phyloP scores from a whole-genome alignment of 768 basidiomycete genomes.

The Coprinopsis strossmayeri region DNA sequence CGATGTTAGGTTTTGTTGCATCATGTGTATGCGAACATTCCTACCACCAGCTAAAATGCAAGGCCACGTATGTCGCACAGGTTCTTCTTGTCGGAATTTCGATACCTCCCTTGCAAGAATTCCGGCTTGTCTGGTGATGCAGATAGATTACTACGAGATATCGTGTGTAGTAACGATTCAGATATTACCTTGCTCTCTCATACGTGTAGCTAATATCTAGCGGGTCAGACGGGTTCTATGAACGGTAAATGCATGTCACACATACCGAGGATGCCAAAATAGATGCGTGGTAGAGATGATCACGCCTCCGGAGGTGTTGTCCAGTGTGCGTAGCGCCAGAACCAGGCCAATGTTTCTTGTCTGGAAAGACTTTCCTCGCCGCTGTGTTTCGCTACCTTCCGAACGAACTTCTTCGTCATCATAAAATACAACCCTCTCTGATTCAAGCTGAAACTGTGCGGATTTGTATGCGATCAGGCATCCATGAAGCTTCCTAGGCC shows the following conservation, averaged over 20 bases:
- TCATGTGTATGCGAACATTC: constrained; percentile 6
- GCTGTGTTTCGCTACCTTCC: constrained; percentile 25
- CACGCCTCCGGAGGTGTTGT: constrained; percentile 42
- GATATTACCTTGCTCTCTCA: constrained; percentile 64
- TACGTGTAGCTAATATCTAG: constrained; percentile 56
- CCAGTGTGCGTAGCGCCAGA: constrained; percentile 51
- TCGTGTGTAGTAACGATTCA: not conserved
- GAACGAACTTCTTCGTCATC: constrained; percentile 55
- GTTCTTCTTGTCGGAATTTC: constrained; percentile 41
- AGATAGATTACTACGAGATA: not conserved
- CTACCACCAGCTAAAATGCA: constrained; percentile 81
- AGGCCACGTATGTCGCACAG: constrained; percentile 54
- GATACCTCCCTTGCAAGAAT: constrained; percentile 64
- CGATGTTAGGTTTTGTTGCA: no score
- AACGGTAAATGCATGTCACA: not conserved
- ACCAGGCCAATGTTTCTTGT: constrained; percentile 82
- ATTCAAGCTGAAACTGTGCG: constrained; percentile 38
- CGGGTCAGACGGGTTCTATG: constrained; percentile 5
- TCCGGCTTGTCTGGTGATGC: constrained; percentile 60
- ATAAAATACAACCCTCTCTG: constrained; percentile 50
- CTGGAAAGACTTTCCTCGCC: constrained; percentile 52
- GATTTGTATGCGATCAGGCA: constrained; percentile 74
- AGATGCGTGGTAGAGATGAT: constrained; percentile 86
- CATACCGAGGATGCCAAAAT: constrained; percentile 90
- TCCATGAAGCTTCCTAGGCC: constrained; percentile 77